Percentiles rank a stretch among this genome's conserved stretches.
Evolutionary conservation across 2,329 filamentous ascomycete species (phyloP).

Genomic region (Dichotomopilus funicola): DNA sequence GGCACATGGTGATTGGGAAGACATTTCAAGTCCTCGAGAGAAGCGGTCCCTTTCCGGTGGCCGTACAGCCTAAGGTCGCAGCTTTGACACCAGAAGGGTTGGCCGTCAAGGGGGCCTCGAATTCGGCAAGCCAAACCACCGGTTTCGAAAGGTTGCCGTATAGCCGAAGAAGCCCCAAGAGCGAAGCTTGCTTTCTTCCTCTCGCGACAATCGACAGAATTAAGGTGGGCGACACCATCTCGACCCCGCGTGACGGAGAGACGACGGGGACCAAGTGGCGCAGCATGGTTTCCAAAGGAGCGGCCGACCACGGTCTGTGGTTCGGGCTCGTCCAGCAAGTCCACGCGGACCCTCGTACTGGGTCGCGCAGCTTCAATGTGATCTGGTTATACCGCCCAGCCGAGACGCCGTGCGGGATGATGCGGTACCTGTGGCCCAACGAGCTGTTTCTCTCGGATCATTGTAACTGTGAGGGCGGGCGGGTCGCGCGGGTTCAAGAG

Average conservation of each 20-base stretch:
- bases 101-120: too few relatives aligned
- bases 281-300: conserved; percentile 37
- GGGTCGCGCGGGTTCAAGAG: conserved; percentile 38
- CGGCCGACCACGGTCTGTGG: conserved; percentile 50
- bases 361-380: conserved; percentile 48
- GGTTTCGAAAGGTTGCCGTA: neutral
- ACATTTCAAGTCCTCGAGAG: conserved; percentile 33
- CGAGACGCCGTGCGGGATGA: conserved; percentile 63
- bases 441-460: conserved; percentile 73
- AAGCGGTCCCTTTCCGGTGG: neutral
- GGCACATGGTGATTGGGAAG: conserved; percentile 52
- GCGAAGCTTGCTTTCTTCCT: conserved; percentile 20
- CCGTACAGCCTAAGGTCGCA: too few relatives aligned
- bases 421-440: conserved; percentile 62
- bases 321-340: conserved; percentile 62
- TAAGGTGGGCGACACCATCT: conserved; percentile 43
- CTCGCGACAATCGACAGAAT: conserved; percentile 30
- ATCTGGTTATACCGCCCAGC: conserved; percentile 67
- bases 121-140: too few relatives aligned
- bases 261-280: conserved; percentile 51
- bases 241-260: conserved; percentile 37
- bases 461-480: conserved; percentile 56
- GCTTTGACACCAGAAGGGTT: too few relatives aligned
- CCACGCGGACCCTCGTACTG: conserved; percentile 29
- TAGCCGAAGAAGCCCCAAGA: conserved; percentile 11